These are phyloP conservation scores for Brassica balearica DNA, from an alignment of 441 rosid genomes.

Conservation along the genomic window DNA sequence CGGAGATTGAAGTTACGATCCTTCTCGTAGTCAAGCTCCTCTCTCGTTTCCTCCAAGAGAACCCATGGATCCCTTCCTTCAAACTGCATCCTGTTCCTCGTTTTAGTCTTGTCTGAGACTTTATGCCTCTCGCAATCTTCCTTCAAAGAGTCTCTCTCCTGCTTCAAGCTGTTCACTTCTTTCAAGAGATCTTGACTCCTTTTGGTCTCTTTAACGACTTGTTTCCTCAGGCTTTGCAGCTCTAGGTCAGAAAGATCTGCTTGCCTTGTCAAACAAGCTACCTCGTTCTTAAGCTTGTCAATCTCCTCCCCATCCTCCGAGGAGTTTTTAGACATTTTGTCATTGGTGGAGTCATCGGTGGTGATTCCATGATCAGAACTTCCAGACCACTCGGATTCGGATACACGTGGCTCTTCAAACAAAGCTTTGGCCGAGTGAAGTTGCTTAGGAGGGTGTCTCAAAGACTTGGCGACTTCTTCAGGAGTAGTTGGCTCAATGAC, in stretches of 20 bases:
- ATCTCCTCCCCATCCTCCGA: slow-evolving; percentile 42
- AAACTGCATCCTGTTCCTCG: slow-evolving; percentile 54
- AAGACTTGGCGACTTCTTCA: slow-evolving; percentile 59
- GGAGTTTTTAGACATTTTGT: slow-evolving; percentile 44
- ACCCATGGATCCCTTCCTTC: slow-evolving; percentile 61
- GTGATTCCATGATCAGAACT: slow-evolving; percentile 66
- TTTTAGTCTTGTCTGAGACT: slow-evolving; percentile 51
- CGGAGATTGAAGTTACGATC: slow-evolving; percentile 71
- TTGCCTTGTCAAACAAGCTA: slow-evolving; percentile 64
- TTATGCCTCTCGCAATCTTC: slow-evolving; percentile 59
- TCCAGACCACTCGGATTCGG: slow-evolving; percentile 65
- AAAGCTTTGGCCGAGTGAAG: slow-evolving; percentile 13
- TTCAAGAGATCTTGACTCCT: slow-evolving; percentile 74
- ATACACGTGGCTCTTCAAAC: slow-evolving; percentile 54
- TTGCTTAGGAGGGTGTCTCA: slow-evolving; percentile 42
- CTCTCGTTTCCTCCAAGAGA: slow-evolving; percentile 67
- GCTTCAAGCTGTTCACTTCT: slow-evolving; percentile 66
- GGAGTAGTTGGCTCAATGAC: slow-evolving; percentile 73
- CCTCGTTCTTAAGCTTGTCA: slow-evolving; percentile 69
- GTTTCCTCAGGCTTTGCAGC: slow-evolving; percentile 79
- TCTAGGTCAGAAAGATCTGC: slow-evolving; percentile 77
- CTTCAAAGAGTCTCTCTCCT: slow-evolving; percentile 63
- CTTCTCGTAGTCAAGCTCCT: slow-evolving; percentile 75
- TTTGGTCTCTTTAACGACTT: slow-evolving; percentile 82
- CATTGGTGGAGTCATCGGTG: slow-evolving; percentile 52